These are phyloP conservation scores for Aurinia saxatilis DNA, from an alignment of 345 rosid genomes.

Conservation along the genomic window DNA sequence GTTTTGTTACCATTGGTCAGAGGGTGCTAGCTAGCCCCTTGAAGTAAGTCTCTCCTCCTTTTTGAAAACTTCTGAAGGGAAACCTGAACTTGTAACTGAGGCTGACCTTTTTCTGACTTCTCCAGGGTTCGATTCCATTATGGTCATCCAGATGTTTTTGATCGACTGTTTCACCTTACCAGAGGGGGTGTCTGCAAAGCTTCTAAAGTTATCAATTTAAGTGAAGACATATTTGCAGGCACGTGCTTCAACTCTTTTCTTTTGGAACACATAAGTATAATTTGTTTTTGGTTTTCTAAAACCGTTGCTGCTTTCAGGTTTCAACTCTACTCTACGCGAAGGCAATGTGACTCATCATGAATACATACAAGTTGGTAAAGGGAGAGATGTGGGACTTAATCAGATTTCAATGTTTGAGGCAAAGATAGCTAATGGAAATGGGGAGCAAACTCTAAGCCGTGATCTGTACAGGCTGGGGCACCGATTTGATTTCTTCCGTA, in stretches of 20 bases:
- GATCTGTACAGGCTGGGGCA: conserved; percentile 77
- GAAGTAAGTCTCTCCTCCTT: conserved; percentile 34
- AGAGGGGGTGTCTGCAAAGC: conserved; percentile 96
- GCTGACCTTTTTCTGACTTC: not conserved
- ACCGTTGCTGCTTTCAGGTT: conserved; percentile 38
- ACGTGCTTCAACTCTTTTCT: conserved; percentile 23
- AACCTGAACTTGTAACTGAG: not conserved
- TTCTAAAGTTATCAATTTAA: conserved; percentile 74
- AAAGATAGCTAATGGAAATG: conserved; percentile 84
- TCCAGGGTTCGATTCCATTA: conserved; percentile 87
- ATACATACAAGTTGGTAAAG: conserved; percentile 93
- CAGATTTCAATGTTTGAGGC: conserved; percentile 95
- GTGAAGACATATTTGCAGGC: conserved; percentile 89
- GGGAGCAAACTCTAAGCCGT: conserved; percentile 87
- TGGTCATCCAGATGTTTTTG: conserved; percentile 94
- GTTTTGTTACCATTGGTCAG: conserved; percentile 81
- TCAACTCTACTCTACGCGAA: conserved; percentile 84
- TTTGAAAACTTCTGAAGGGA: conserved; percentile 30
- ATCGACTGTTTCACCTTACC: conserved; percentile 81
- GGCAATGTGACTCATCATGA: conserved; percentile 90
- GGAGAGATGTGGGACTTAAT: conserved; percentile 93
- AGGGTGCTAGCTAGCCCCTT: conserved; percentile 70
- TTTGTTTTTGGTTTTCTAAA: conserved; percentile 1
- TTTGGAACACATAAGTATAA: not conserved
- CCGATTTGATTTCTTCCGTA: conserved; percentile 88